phyloP scores from a whole-genome alignment of 768 basidiomycete species.

The Coprinopsis sp. region DNA sequence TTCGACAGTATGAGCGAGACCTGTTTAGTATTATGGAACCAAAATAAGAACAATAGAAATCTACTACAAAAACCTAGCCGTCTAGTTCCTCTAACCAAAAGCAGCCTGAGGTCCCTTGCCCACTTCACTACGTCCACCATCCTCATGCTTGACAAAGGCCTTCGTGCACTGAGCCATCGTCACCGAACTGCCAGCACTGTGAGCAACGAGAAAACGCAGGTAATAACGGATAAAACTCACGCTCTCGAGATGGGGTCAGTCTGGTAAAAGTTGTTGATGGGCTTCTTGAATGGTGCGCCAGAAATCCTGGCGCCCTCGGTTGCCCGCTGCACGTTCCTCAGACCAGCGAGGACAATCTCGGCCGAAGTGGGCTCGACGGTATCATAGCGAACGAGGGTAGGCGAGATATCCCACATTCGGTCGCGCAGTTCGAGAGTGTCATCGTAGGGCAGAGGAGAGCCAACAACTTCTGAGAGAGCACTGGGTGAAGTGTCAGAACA shows the following conservation, averaged over 20 bases:
- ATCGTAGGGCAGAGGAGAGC: conserved; percentile 80
- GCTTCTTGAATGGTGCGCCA: conserved; percentile 65
- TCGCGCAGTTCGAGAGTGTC: conserved; percentile 80
- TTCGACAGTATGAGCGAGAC: no score
- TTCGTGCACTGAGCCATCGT: conserved; percentile 95
- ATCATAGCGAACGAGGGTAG: conserved; percentile 84
- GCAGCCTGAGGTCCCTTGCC: conserved; percentile 44
- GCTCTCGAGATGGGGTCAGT: conserved; percentile 94
- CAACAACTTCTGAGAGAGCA: conserved; percentile 87
- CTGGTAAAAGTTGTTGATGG: conserved; percentile 91
- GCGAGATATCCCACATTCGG: conserved; percentile 95
- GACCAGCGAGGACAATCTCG: conserved; percentile 67
- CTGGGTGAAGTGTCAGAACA: conserved; percentile 31
- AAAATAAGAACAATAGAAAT: conserved; percentile 5
- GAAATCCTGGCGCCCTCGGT: conserved; percentile 53
- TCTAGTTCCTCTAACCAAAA: conserved; percentile 37
- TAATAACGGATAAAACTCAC: conserved; percentile 42
- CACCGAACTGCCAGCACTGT: conserved; percentile 54
- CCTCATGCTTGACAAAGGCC: conserved; percentile 76
- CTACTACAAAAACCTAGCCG: no score
- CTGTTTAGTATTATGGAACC: no score
- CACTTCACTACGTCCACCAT: conserved; percentile 49
- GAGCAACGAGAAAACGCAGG: not conserved
- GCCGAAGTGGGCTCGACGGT: conserved; percentile 68
- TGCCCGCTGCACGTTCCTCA: conserved; percentile 50